phyloP scores from a whole-genome alignment of 2,329 filamentous ascomycete species.

The Colletotrichum echinochloae region DNA sequence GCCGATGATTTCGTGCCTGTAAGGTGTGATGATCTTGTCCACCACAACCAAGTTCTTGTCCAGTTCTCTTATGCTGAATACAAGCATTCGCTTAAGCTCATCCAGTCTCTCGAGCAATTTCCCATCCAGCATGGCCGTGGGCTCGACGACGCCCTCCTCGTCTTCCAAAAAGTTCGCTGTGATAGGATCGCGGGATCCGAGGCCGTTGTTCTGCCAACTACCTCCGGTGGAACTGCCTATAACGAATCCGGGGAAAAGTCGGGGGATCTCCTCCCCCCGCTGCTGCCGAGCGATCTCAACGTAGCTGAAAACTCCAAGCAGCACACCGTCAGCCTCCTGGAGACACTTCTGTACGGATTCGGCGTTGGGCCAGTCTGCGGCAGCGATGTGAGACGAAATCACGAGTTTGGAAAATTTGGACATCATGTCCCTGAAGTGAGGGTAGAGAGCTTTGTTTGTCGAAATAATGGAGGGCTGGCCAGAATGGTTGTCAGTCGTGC shows the following conservation, averaged over 20 bases:
- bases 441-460: slow-evolving; percentile 95
- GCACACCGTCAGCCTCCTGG: slow-evolving; percentile 95
- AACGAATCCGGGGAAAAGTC: slow-evolving; percentile 94
- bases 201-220: slow-evolving; percentile 84
- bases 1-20: slow-evolving; percentile 82
- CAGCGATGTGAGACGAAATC: slow-evolving; percentile 96
- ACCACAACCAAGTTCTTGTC: slow-evolving; percentile 84
- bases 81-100: slow-evolving; percentile 84
- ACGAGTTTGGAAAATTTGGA: slow-evolving; percentile 99
- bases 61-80: slow-evolving; percentile 86
- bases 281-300: slow-evolving; percentile 96
- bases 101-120: slow-evolving; percentile 86
- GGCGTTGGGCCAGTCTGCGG: slow-evolving; percentile 92
- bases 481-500: slow-evolving; percentile 98
- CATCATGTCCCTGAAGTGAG: slow-evolving; percentile 99
- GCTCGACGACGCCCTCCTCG: slow-evolving; percentile 78
- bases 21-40: slow-evolving; percentile 84
- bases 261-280: slow-evolving; percentile 89
- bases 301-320: slow-evolving; percentile 94
- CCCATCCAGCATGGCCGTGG: slow-evolving; percentile 79
- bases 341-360: slow-evolving; percentile 96
- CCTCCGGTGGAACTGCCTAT: slow-evolving; percentile 86
- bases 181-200: slow-evolving; percentile 75
- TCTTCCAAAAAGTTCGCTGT: slow-evolving; percentile 90
- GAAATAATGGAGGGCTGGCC: slow-evolving; percentile 99